Evolutionary conservation across 2,329 filamentous ascomycete genomes (phyloP).

Genomic region (Xylaria sp.): DNA sequence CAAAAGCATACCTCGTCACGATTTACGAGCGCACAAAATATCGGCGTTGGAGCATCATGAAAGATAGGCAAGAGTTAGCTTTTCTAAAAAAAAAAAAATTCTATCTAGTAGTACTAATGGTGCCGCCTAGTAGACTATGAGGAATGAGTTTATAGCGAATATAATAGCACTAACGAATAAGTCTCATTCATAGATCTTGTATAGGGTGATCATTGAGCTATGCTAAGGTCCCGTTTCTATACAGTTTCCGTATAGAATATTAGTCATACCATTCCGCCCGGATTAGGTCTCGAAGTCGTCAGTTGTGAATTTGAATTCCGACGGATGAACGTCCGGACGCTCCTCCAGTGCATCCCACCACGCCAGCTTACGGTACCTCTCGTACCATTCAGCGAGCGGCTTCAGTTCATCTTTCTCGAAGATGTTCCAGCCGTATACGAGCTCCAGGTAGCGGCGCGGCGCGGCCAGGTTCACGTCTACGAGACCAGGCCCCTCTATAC

Average conservation of each 20-base stretch:
- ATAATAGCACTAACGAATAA: background rate
- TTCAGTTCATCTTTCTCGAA: slow-evolving; percentile 35
- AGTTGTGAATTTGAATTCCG: slow-evolving; percentile 28
- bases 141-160: background rate
- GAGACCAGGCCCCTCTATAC: slow-evolving; percentile 36
- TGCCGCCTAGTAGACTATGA: background rate
- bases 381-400: slow-evolving; percentile 36
- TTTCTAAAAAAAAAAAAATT: background rate
- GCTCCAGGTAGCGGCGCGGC: slow-evolving; percentile 34
- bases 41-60: background rate
- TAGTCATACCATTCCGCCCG: background rate
- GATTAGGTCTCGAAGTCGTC: slow-evolving; percentile 17
- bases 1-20: background rate
- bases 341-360: slow-evolving; percentile 43
- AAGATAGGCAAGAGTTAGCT: background rate
- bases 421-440: slow-evolving; percentile 37
- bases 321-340: slow-evolving; percentile 27
- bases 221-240: background rate
- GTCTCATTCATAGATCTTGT: background rate
- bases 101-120: background rate
- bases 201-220: background rate
- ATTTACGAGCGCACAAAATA: background rate
- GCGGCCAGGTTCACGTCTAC: slow-evolving; percentile 39
- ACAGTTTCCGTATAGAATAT: background rate
- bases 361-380: slow-evolving; percentile 31